These are phyloP conservation scores for Mucor racemosus DNA, from an alignment of 371 early-diverging fungal genomes.

Conservation along the genomic window DNA sequence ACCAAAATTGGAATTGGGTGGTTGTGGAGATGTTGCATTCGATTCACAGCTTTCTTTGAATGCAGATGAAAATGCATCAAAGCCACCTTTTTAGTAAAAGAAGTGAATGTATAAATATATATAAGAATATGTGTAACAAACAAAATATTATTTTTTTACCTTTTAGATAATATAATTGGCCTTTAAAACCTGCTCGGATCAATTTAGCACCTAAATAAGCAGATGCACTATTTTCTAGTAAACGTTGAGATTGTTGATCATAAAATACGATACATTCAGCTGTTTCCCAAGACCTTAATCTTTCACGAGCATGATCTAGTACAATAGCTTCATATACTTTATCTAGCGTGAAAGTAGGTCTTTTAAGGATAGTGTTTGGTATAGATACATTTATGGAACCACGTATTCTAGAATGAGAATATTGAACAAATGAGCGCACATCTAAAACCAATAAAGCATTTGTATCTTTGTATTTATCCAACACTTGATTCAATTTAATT, in stretches of 20 bases:
- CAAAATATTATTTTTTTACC: constrained; percentile 35
- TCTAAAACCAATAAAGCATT: constrained; percentile 46
- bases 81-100: constrained; percentile 40
- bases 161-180: constrained; percentile 54
- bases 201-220: constrained; percentile 49
- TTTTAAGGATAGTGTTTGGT: constrained; percentile 62
- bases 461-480: constrained; percentile 4
- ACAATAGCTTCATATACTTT: constrained; percentile 62
- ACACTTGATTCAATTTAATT: constrained; percentile 8
- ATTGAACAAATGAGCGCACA: constrained; percentile 60
- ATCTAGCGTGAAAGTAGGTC: constrained; percentile 63
- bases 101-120: neutral
- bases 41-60: constrained; percentile 40
- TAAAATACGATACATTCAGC: constrained; percentile 59
- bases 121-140: constrained; percentile 5
- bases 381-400: constrained; percentile 60
- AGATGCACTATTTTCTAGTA: constrained; percentile 51
- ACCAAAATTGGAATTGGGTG: constrained; percentile 11
- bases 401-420: constrained; percentile 49
- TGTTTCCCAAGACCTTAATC: constrained; percentile 49
- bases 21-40: neutral
- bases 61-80: constrained; percentile 35
- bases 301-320: constrained; percentile 44
- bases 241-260: constrained; percentile 50
- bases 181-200: constrained; percentile 37